These are phyloP conservation scores for Tausonia pullulans DNA, from an alignment of 1,284 basidiomycete genomes.

Conservation along the genomic window DNA sequence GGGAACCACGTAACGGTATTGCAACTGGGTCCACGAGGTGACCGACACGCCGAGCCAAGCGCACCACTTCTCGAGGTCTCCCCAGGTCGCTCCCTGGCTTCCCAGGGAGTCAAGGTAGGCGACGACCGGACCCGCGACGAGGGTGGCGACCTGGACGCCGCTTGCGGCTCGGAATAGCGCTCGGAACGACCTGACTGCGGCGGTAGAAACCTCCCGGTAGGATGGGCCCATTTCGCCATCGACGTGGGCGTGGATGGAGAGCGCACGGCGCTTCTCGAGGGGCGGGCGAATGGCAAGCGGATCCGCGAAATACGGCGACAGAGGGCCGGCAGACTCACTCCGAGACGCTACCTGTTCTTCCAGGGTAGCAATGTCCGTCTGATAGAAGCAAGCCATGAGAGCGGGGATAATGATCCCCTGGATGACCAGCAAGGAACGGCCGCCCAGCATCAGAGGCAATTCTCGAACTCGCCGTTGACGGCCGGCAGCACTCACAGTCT, in stretches of 20 bases:
- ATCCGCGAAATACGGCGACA: conserved; percentile 63
- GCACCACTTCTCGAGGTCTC: conserved; percentile 57
- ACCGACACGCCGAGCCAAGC: conserved; percentile 63
- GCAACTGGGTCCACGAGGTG: conserved; percentile 76
- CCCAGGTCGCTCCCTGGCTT: conserved; percentile 45
- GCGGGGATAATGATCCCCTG: conserved; percentile 53
- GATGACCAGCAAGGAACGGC: no score
- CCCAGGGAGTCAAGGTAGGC: conserved; percentile 49
- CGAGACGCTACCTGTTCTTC: conserved; percentile 44
- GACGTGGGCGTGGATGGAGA: conserved; percentile 73
- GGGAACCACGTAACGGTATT: conserved; percentile 83
- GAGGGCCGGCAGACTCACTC: conserved; percentile 43
- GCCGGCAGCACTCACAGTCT: conserved; percentile 40
- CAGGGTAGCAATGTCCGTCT: conserved; percentile 50
- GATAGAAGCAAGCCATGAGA: conserved; percentile 57
- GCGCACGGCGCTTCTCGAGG: conserved; percentile 62
- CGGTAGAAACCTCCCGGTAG: conserved; percentile 57
- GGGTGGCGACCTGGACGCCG: conserved; percentile 55
- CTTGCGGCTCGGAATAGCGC: conserved; percentile 66
- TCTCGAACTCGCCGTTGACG: no score
- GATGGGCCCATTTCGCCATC: conserved; percentile 80
- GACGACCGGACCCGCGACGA: conserved; percentile 58
- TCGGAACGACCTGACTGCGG: conserved; percentile 60
- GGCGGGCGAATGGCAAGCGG: conserved; percentile 56
- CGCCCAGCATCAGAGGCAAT: no score